Conservation (phyloP, 306 rosid species). For the Ziziphus jujuba region DNA sequence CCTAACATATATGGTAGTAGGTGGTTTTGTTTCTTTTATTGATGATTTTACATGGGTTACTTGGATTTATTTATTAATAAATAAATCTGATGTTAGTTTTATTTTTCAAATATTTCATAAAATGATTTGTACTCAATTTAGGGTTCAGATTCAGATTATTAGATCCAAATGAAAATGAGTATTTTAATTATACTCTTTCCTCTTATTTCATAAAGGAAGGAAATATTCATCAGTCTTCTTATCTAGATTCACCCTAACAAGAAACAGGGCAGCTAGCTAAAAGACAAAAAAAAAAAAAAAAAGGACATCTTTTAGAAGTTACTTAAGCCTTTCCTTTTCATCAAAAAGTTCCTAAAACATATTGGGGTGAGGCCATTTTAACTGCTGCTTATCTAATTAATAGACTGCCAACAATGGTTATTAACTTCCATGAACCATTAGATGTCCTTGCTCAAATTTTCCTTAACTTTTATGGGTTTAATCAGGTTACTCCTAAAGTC, state of each 20-base stretch:
- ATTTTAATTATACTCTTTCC: not conserved
- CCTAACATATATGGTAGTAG: not conserved
- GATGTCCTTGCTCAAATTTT: not conserved
- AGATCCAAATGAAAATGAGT: not conserved
- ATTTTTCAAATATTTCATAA: not conserved
- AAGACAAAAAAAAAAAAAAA: not conserved
- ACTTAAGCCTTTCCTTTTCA: not conserved
- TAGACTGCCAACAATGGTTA: not conserved
- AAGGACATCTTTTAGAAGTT: not conserved
- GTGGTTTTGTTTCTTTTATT: not conserved
- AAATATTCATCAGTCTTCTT: not conserved
- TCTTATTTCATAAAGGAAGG: not conserved
- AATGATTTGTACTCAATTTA: not conserved
- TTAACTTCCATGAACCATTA: not conserved
- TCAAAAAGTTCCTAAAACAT: not conserved
- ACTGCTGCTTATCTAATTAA: not conserved
- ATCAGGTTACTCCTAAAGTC: not conserved
- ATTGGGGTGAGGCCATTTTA: not conserved
- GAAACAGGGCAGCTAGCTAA: not conserved
- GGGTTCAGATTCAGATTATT: not conserved
- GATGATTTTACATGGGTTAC: not conserved
- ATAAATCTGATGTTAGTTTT: not conserved
- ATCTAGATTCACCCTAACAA: not conserved
- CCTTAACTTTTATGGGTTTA: not conserved
- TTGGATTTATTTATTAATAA: not conserved